Conservation (phyloP, 768 basidiomycete species). For the Tulasnella sp. region DNA sequence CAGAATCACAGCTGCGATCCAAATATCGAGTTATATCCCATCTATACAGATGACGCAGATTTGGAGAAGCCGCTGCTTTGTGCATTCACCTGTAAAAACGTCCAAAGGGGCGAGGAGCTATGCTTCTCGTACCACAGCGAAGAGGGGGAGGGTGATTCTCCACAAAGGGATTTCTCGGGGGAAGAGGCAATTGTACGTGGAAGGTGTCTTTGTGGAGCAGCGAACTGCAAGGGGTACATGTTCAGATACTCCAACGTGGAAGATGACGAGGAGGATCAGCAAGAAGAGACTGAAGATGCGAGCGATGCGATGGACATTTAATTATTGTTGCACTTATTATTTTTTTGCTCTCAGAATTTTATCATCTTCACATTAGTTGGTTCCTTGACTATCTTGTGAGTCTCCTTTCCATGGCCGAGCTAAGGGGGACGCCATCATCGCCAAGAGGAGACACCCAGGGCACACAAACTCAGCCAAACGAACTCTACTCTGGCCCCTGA, state of each 20-base stretch:
- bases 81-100: conserved; percentile 58
- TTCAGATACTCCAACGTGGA: conserved; percentile 3
- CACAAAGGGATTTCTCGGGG: not conserved
- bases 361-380: not conserved
- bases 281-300: conserved; percentile 21
- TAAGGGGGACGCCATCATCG: no score
- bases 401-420: no score
- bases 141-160: conserved; percentile 15
- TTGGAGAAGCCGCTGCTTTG: conserved; percentile 59
- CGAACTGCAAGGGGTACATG: conserved; percentile 22
- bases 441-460: not conserved
- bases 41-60: conserved; percentile 72
- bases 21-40: conserved; percentile 63
- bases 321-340: not conserved
- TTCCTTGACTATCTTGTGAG: not conserved
- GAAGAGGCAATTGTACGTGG: conserved; percentile 14
- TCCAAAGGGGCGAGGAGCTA: conserved; percentile 60
- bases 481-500: not conserved
- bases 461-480: not conserved
- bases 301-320: conserved; percentile 5
- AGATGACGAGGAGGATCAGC: not conserved
- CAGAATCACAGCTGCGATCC: conserved; percentile 92
- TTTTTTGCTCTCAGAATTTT: no score
- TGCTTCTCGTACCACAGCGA: conserved; percentile 66
- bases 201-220: conserved; percentile 20